A percentile compares a stretch with the other conserved stretches of the same genome.
These are phyloP conservation scores for Melocanna baccifera DNA, from an alignment of 176 grass and related monocot species.

Conservation along the genomic window DNA sequence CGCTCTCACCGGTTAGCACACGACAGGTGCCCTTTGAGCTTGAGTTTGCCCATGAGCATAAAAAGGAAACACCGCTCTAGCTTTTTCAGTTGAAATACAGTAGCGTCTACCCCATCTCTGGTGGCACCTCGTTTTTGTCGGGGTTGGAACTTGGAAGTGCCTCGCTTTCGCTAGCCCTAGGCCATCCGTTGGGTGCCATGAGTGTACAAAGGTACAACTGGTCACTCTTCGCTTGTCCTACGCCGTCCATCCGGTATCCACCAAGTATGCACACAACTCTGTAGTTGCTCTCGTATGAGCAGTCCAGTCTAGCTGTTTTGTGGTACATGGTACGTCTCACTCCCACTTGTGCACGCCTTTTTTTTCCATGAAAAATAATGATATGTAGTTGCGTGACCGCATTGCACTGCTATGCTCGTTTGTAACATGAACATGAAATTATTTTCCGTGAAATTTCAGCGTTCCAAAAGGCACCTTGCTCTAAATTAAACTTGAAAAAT, in stretches of 20 bases:
- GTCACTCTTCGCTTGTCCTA: background rate
- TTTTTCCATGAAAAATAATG: too few relatives aligned
- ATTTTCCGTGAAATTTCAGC: too few relatives aligned
- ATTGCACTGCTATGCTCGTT: too few relatives aligned
- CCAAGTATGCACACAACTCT: background rate
- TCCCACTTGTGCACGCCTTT: background rate
- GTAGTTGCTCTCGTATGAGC: background rate
- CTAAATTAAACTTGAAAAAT: background rate
- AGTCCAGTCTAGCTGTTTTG: background rate
- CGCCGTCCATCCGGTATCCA: background rate
- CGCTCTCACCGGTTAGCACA: background rate
- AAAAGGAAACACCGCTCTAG: background rate
- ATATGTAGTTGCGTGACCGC: too few relatives aligned
- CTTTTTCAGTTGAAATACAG: background rate
- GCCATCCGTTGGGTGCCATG: background rate
- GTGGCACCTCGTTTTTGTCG: background rate
- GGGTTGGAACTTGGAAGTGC: background rate
- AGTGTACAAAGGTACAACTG: too few relatives aligned
- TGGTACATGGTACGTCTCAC: background rate
- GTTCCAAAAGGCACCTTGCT: too few relatives aligned
- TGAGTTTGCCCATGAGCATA: background rate
- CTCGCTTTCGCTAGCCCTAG: background rate
- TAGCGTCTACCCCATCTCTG: background rate
- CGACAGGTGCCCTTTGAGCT: too few relatives aligned
- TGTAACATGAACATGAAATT: too few relatives aligned